A percentile compares a stretch with the other conserved stretches of the same genome.
Evolutionary conservation across 2,329 filamentous ascomycete species (phyloP).

Genomic region (Penicillium sp.): DNA sequence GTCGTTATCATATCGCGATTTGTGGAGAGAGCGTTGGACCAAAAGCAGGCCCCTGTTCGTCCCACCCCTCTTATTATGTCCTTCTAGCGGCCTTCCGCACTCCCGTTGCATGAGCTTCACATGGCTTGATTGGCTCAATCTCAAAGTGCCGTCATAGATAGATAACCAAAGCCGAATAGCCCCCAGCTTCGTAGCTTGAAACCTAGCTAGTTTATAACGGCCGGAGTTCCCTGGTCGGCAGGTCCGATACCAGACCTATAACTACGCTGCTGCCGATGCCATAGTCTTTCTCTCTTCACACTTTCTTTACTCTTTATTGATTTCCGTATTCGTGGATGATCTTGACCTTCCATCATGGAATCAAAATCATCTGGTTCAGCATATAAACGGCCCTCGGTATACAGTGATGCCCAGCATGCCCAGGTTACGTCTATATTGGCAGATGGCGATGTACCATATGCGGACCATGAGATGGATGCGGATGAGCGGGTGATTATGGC

Average conservation of each 20-base stretch:
- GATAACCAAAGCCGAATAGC: conserved; percentile 1
- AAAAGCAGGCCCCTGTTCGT: not conserved
- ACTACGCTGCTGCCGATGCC: not conserved
- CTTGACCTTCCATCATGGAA: conserved; percentile 7
- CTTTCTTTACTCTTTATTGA: not conserved
- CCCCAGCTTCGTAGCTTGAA: conserved; percentile 1
- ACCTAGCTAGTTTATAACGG: conserved; percentile 7
- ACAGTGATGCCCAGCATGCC: conserved; percentile 28
- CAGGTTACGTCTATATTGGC: conserved; percentile 39
- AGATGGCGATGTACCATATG: conserved; percentile 39
- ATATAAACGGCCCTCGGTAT: conserved; percentile 14
- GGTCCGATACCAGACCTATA: not conserved
- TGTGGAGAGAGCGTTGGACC: not conserved
- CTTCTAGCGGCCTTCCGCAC: conserved; percentile 8
- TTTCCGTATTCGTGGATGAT: not conserved
- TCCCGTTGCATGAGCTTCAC: conserved; percentile 1
- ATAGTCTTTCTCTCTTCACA: not conserved
- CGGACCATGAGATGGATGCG: conserved; percentile 36
- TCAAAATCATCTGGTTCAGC: conserved; percentile 8
- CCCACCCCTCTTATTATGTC: not conserved
- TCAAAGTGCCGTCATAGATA: conserved; percentile 13
- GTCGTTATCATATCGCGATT: not conserved
- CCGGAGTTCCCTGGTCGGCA: not conserved
- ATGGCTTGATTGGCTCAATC: not conserved
- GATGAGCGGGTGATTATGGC: conserved; percentile 46